Base-by-base conservation (phyloP, 2,329 filamentous ascomycete genomes). In the Meredithiella fracta region DNA sequence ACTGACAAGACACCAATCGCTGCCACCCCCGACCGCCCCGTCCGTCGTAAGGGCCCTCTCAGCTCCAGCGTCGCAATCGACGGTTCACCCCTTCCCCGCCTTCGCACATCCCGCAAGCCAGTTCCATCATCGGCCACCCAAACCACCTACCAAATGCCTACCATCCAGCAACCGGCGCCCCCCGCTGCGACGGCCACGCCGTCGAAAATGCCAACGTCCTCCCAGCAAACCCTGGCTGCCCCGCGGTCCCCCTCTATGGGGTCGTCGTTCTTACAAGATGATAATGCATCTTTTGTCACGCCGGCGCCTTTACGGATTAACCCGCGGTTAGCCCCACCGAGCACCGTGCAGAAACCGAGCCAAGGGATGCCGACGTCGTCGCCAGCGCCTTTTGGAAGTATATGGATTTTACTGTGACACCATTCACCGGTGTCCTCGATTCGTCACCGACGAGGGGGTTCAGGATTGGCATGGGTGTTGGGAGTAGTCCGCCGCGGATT, bases 341-440 rank as follows among this genome's bases (percentile, higher is more conserved):
- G 84, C 63, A 91, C 86, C 4, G 80, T 85, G 3, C 85, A 90
- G 65, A 75, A 86, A 56, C 87, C 87, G 8, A 90, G 85, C 64
- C 85, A 89, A 64, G 86, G 88, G 66, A 88, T 91, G 78, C 85
- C 86, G 34, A 89, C 87, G 49, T 88, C 83, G 62, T 89, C 85
- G 31, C 87, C 87, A 0, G 87, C 87, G 1, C 86, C 86, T 0
- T 92, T 94, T 94, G 87, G 87, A 89, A 86, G 66, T 92, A 86
- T 67, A 82, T 85, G 42, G 85, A 89, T 61, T 77, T 87, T 58
- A 78, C 79, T 25, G 86, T 81, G 67, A 90, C 85, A 1, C 86
- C 86, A 1, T 71, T 85, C 54, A 72, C 73, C 62, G 68, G 72
- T 14, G 62, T 68, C 3, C 63, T 67, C 0, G 66, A 70, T 3